Conservation (phyloP, 1,284 basidiomycete genomes). For the Cystobasidium sp. region DNA sequence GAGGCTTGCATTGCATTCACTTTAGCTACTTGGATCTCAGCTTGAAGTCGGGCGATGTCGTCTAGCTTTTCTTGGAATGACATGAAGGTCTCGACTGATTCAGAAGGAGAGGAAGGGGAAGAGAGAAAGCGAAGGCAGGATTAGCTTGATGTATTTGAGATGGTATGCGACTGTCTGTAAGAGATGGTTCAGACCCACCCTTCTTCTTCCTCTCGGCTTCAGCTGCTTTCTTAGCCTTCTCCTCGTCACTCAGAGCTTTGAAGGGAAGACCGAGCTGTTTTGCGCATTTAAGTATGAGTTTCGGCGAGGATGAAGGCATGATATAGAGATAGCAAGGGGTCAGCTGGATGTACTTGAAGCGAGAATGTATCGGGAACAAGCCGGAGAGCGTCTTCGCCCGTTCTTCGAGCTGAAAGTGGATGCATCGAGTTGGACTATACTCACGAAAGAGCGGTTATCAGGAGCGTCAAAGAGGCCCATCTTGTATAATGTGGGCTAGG, state of each 20-base stretch:
- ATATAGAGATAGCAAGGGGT: background rate
- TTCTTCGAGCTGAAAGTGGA: background rate
- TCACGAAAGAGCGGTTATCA: slow-evolving; percentile 17
- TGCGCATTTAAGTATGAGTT: background rate
- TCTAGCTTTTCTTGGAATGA: slow-evolving; percentile 35
- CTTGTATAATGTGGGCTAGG: background rate
- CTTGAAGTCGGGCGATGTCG: slow-evolving; percentile 15
- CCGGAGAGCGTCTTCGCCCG: background rate
- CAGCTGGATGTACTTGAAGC: background rate
- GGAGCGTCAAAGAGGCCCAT: slow-evolving; percentile 20
- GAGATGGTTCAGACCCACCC: slow-evolving; percentile 1
- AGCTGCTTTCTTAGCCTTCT: slow-evolving; percentile 28
- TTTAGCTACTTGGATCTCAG: slow-evolving; percentile 21
- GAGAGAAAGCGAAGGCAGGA: background rate
- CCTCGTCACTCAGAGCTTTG: slow-evolving; percentile 11
- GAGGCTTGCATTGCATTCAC: slow-evolving; percentile 21
- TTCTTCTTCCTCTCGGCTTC: slow-evolving; percentile 31
- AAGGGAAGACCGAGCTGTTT: slow-evolving; percentile 6
- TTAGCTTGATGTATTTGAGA: background rate
- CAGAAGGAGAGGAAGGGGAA: background rate
- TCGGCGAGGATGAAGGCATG: background rate
- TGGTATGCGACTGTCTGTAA: background rate
- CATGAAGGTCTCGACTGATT: slow-evolving; percentile 18
- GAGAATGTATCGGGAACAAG: background rate
- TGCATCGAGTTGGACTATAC: background rate